phyloP scores from a whole-genome alignment of 768 basidiomycete genomes.

The Mycena pura region DNA sequence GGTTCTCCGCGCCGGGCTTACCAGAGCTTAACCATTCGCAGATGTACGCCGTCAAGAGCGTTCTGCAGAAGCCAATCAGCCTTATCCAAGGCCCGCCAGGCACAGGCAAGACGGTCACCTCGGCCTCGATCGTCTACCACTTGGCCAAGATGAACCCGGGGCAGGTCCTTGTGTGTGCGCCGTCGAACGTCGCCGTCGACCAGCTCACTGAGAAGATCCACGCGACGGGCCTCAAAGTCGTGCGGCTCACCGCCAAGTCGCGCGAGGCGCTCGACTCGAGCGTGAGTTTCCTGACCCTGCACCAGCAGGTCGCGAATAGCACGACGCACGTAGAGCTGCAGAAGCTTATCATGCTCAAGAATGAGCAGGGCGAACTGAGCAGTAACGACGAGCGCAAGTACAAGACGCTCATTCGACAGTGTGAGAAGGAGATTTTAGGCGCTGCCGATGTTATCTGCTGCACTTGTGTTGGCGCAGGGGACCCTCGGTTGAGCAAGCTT shows the following conservation, averaged over 20 bases:
- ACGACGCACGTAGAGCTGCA: conserved; percentile 96
- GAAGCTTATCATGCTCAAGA: conserved; percentile 97
- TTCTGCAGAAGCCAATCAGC: conserved; percentile 96
- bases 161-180: conserved; percentile 98
- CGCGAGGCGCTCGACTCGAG: conserved; percentile 98
- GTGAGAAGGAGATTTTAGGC: conserved; percentile 95
- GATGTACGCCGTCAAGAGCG: conserved; percentile 99
- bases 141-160: conserved; percentile 99
- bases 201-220: conserved; percentile 99
- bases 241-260: conserved; percentile 96
- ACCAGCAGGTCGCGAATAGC: conserved; percentile 96
- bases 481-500: conserved; percentile 93
- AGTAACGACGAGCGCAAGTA: conserved; percentile 98
- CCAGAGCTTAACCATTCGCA: conserved; percentile 99
- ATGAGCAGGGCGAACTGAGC: conserved; percentile 96
- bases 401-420: conserved; percentile 92
- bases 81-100: conserved; percentile 99
- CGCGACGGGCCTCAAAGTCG: conserved; percentile 97
- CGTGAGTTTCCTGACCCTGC: conserved; percentile 90
- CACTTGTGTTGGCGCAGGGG: conserved; percentile 97
- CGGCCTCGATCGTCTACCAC: conserved; percentile 98
- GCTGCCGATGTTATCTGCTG: conserved; percentile 98
- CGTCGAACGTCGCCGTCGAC: conserved; percentile 99
- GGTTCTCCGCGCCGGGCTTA: conserved; percentile 95
- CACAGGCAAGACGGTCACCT: conserved; percentile 98